phyloP scores from a whole-genome alignment of 805 yeast species.

The Saccharomycopsis synnaedendra region DNA sequence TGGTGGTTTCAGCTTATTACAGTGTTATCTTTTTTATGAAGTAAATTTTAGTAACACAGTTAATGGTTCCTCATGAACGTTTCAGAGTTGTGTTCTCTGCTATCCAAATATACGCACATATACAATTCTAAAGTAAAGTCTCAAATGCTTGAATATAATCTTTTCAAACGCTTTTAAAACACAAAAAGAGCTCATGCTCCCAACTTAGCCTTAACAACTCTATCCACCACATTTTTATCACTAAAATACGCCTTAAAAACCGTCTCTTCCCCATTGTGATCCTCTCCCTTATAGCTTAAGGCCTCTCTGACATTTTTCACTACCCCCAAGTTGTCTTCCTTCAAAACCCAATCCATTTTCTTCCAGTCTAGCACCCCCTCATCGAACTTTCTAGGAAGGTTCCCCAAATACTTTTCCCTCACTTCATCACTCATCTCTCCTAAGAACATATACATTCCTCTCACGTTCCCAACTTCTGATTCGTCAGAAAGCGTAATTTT shows the following conservation, averaged over 20 bases:
- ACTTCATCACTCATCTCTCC: constrained; percentile 3
- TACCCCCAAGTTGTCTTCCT: constrained; percentile 12
- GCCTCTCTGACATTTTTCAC: constrained; percentile 6
- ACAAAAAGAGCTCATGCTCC: no score
- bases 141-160: no score
- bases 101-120: no score
- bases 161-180: no score
- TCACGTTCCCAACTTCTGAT: background rate
- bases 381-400: constrained; percentile 3
- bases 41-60: no score
- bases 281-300: background rate
- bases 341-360: constrained; percentile 7
- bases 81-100: no score
- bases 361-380: constrained; percentile 17
- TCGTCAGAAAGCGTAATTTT: background rate
- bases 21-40: no score
- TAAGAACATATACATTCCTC: constrained; percentile 12
- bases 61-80: no score
- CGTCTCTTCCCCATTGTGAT: constrained; percentile 4
- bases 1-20: no score
- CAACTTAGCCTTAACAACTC: background rate
- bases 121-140: background rate
- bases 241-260: constrained; percentile 9
- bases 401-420: background rate
- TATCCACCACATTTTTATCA: background rate